Evolutionary conservation across 352 stramenopile species (phyloP), one percentile per base, ranked within the genome.

Genomic region (Pythium vanterpoolii): DNA sequence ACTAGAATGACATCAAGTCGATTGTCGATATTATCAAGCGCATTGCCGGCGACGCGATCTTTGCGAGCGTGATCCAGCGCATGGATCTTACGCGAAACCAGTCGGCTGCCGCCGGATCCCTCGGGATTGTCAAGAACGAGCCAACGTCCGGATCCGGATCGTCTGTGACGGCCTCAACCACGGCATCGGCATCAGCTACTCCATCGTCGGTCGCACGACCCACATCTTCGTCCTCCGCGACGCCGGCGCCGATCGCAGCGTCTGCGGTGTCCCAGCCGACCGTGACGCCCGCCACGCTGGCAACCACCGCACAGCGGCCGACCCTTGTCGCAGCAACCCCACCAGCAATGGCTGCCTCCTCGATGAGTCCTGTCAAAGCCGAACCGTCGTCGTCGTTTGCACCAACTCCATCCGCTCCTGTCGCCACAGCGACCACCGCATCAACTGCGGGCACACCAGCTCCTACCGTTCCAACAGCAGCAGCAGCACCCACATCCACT

Each of bases 1-100:
- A 21, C 4, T 56, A 90, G 79, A 93, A 92, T 18, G 83, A 95
- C 56, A 88, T 93, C 63, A 95, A 93, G 57, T 87, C 82, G 0
- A 92, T 95, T 56, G 76, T 93, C 38, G 86, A 95, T 42, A 91
- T 92, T 55, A 90, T 95, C 73, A 95, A 95, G 73, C 78, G 83
- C 14, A 89, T 89, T 54, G 77, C 80, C 0, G 86, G 86, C 45
- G 83, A 93, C 56, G 73, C 83, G 1, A 93, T 91, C 51, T 91
- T 93, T 56, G 79, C 79, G 5, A 87, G 68, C 18, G 71, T 95
- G 13, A 90, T 89, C 47, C 86, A 95, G 69, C 88, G 91, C 53
- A 87, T 95, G 67, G 79, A 93, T 26, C 68, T 92, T 16, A 82
- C 83, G 11, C 66, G 79, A 21, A 85, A 80, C 7, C 82, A 89